Conservation (phyloP, 1,284 basidiomycete species). For the Fomitiporia mediterranea region DNA sequence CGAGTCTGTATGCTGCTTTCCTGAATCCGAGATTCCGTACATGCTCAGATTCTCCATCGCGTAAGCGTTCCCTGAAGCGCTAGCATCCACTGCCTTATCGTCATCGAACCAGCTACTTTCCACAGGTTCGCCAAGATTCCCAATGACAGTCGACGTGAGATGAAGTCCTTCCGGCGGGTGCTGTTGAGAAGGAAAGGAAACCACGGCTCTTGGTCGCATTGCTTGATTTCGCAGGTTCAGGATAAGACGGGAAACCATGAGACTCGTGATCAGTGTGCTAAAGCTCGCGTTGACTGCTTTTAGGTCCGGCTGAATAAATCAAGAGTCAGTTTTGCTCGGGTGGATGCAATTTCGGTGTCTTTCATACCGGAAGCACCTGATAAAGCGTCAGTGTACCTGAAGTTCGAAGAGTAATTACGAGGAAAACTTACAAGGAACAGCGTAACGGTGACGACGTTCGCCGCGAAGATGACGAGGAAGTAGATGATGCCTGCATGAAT, state of each 20-base stretch:
- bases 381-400: not conserved
- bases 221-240: conserved; percentile 17
- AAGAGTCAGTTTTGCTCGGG: not conserved
- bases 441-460: conserved; percentile 15
- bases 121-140: conserved; percentile 16
- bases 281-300: conserved; percentile 19
- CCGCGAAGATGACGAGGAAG: conserved; percentile 17
- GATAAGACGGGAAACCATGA: conserved; percentile 19
- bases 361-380: conserved; percentile 16
- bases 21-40: conserved; percentile 2
- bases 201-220: conserved; percentile 4
- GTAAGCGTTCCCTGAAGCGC: not conserved
- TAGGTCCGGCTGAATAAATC: conserved; percentile 7
- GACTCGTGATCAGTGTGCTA: conserved; percentile 18
- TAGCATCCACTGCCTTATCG: not conserved
- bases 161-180: not conserved
- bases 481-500: conserved; percentile 13
- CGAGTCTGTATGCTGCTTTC: not conserved
- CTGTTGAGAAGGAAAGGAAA: conserved; percentile 3
- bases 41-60: not conserved
- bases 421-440: conserved; percentile 14
- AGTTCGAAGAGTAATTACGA: not conserved
- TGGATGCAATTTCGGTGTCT: not conserved
- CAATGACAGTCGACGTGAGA: conserved; percentile 15
- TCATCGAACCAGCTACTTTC: conserved; percentile 13